Percentiles rank a stretch among this genome's conserved stretches.
Evolutionary conservation across 768 basidiomycete genomes (phyloP).

Genomic region (Phlebiopsis flavidoalba): DNA sequence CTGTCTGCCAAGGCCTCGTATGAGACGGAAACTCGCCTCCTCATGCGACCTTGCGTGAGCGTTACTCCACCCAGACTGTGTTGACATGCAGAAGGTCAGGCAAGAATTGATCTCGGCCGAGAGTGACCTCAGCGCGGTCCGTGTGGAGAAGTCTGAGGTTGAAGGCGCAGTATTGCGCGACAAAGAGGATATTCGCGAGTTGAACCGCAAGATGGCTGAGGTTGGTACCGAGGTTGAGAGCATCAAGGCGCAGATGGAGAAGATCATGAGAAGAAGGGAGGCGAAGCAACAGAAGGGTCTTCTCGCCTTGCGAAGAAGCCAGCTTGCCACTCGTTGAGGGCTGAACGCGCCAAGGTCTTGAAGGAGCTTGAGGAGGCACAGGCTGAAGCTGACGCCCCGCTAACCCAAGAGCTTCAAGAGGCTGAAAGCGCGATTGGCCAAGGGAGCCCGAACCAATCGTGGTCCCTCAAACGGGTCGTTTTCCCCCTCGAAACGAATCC

Average conservation of each 20-base stretch:
- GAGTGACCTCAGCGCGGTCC: slow-evolving; percentile 84
- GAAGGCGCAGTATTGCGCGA: slow-evolving; percentile 84
- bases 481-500: slow-evolving; percentile 35
- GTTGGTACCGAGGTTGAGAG: slow-evolving; percentile 65
- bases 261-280: slow-evolving; percentile 82
- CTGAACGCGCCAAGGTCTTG: slow-evolving; percentile 62
- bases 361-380: slow-evolving; percentile 69
- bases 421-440: slow-evolving; percentile 47
- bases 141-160: slow-evolving; percentile 88
- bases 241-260: slow-evolving; percentile 76
- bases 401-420: slow-evolving; percentile 51
- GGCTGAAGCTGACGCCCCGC: slow-evolving; percentile 44
- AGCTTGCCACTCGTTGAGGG: slow-evolving; percentile 81
- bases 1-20: slow-evolving; percentile 79
- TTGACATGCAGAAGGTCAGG: slow-evolving; percentile 65
- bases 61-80: slow-evolving; percentile 59
- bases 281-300: slow-evolving; percentile 95
- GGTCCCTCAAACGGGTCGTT: slow-evolving; percentile 19
- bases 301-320: slow-evolving; percentile 90
- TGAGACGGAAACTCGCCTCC: slow-evolving; percentile 74
- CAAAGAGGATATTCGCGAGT: slow-evolving; percentile 87
- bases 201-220: slow-evolving; percentile 83
- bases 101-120: slow-evolving; percentile 85
- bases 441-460: slow-evolving; percentile 20
- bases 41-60: slow-evolving; percentile 65